Conservation (phyloP, 169 alveolate species). For the Cryptosporidium parvum region DNA sequence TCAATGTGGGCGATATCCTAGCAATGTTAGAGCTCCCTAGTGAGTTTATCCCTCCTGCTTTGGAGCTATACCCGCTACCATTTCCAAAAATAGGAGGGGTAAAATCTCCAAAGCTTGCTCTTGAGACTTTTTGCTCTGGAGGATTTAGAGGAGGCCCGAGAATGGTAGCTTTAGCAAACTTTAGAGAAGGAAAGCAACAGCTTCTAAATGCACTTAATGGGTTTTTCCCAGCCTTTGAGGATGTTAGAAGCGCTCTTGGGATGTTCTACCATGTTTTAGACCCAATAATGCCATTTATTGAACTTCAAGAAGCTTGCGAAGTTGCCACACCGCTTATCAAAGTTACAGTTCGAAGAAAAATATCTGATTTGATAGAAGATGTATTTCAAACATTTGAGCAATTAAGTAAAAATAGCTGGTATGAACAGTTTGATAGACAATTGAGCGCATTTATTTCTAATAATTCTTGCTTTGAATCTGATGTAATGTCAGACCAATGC, state of each 20-base stretch:
- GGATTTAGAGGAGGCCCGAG: conserved; percentile 67
- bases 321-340: conserved; percentile 50
- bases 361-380: conserved; percentile 29
- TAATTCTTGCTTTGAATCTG: neutral
- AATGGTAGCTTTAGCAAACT: conserved; percentile 46
- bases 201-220: conserved; percentile 47
- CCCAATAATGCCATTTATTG: conserved; percentile 61
- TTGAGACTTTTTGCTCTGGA: conserved; percentile 68
- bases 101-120: conserved; percentile 51
- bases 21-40: conserved; percentile 68
- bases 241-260: conserved; percentile 17
- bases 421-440: conserved; percentile 30
- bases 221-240: conserved; percentile 39
- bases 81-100: conserved; percentile 28
- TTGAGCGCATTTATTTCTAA: neutral
- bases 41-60: conserved; percentile 45
- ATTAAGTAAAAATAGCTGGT: conserved; percentile 37
- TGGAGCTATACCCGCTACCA: conserved; percentile 55
- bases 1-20: conserved; percentile 83
- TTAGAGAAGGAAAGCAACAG: conserved; percentile 63
- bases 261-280: conserved; percentile 67
- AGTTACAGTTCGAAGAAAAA: conserved; percentile 5
- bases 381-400: conserved; percentile 22
- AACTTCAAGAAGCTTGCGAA: conserved; percentile 62
- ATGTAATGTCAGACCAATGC: neutral